Percentiles rank a stretch among this genome's conserved stretches.
phyloP scores from a whole-genome alignment of 805 yeast genomes.

The Starmerella ratchasimensis region DNA sequence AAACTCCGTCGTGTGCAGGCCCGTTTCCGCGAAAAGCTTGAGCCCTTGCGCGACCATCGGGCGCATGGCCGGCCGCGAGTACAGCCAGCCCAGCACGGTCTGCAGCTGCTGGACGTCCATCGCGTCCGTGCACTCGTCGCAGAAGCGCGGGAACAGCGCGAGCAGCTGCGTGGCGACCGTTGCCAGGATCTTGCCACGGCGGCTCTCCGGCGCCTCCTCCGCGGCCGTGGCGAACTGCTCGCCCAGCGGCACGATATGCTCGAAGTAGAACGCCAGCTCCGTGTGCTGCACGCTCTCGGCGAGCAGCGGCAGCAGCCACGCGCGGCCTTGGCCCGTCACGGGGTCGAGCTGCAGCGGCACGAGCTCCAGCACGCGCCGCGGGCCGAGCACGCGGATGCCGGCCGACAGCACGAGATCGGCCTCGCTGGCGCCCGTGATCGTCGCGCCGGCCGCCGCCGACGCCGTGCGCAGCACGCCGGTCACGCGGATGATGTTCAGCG shows the following conservation, averaged over 20 bases:
- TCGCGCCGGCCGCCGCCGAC: too few species aligned
- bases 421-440: slow-evolving; percentile 37
- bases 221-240: slow-evolving; percentile 23
- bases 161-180: slow-evolving; percentile 86
- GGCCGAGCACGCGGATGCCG: slow-evolving; percentile 72
- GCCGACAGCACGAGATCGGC: slow-evolving; percentile 71
- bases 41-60: slow-evolving; percentile 73
- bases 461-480: slow-evolving; percentile 73
- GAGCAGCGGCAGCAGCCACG: slow-evolving; percentile 84
- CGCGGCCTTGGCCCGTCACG: slow-evolving; percentile 58
- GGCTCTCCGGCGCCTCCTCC: slow-evolving; percentile 28
- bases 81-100: slow-evolving; percentile 55
- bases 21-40: slow-evolving; percentile 64
- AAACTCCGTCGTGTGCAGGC: slow-evolving; percentile 49
- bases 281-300: slow-evolving; percentile 76
- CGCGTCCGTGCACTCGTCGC: slow-evolving; percentile 74
- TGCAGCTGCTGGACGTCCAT: slow-evolving; percentile 55
- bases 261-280: slow-evolving; percentile 46
- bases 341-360: slow-evolving; percentile 71
- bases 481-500: slow-evolving; percentile 38
- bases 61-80: slow-evolving; percentile 62
- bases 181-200: slow-evolving; percentile 62
- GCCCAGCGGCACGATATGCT: slow-evolving; percentile 51
- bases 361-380: slow-evolving; percentile 51
- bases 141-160: slow-evolving; percentile 80